phyloP scores from a whole-genome alignment of 2,329 filamentous ascomycete genomes.

The Nemania sp. region DNA sequence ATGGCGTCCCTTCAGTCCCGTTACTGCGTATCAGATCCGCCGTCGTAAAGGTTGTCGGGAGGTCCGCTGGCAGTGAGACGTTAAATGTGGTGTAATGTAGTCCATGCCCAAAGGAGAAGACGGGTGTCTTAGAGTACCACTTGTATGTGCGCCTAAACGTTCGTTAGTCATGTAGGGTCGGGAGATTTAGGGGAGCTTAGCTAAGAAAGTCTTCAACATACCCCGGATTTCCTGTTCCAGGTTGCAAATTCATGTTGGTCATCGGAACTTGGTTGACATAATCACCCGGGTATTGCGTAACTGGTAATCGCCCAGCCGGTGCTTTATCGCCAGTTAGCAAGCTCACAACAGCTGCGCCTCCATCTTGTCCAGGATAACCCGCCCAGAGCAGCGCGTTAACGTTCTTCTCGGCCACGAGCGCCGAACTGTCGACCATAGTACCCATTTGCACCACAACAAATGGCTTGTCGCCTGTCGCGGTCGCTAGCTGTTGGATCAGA shows the following conservation, averaged over 20 bases:
- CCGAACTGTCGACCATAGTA: constrained; percentile 61
- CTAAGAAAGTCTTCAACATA: constrained; percentile 35
- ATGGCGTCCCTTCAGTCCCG: constrained; percentile 52
- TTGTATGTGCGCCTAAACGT: constrained; percentile 62
- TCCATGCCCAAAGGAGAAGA: constrained; percentile 67
- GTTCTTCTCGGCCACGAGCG: constrained; percentile 60
- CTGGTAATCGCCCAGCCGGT: constrained; percentile 65
- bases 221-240: constrained; percentile 60
- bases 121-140: constrained; percentile 65
- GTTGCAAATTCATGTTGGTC: constrained; percentile 68
- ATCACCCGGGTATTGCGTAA: constrained; percentile 66
- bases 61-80: constrained; percentile 41
- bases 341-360: constrained; percentile 66
- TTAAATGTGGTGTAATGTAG: constrained; percentile 69
- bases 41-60: constrained; percentile 45
- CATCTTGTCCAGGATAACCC: constrained; percentile 70
- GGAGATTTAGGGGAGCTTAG: background rate
- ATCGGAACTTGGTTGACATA: constrained; percentile 64
- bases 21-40: constrained; percentile 37
- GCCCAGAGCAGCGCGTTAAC: constrained; percentile 67
- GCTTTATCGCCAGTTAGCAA: constrained; percentile 63
- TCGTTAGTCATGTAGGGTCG: background rate
- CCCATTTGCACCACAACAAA: constrained; percentile 65
- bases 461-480: constrained; percentile 58
- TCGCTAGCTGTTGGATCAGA: constrained; percentile 60